phyloP scores from a whole-genome alignment of 1,139 yeast species.

The Kodamaea sp. region DNA sequence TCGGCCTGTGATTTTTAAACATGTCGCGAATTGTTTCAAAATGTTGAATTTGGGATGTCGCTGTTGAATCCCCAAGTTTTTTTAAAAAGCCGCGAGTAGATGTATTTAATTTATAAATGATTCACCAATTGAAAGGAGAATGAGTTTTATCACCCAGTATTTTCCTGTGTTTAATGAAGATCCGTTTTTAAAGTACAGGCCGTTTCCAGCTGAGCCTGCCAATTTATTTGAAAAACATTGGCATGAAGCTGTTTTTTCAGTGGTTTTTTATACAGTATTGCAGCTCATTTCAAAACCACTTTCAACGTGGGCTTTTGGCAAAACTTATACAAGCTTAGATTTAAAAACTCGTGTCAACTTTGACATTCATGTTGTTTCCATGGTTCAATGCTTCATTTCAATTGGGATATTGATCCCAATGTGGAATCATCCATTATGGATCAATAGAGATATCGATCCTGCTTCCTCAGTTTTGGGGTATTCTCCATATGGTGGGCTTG shows the following conservation, averaged over 20 bases:
- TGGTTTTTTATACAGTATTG: constrained; percentile 36
- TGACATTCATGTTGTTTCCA: constrained; percentile 86
- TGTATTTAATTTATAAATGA: no score
- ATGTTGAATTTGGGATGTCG: no score
- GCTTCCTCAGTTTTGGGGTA: constrained; percentile 51
- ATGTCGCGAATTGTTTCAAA: no score
- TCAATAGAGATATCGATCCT: constrained; percentile 45
- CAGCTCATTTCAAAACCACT: constrained; percentile 42
- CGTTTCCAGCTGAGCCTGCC: constrained; percentile 38
- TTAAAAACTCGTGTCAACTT: constrained; percentile 60
- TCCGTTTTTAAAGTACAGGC: constrained; percentile 43
- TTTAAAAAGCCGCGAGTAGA: neutral
- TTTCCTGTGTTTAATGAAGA: constrained; percentile 36
- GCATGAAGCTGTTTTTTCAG: constrained; percentile 48
- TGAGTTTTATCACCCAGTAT: neutral
- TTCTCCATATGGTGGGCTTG: constrained; percentile 72
- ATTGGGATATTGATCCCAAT: constrained; percentile 53
- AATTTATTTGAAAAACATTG: constrained; percentile 41
- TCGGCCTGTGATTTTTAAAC: no score
- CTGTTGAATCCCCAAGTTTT: no score
- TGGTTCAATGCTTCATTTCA: constrained; percentile 71
- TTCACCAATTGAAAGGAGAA: no score
- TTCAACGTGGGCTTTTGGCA: constrained; percentile 34
- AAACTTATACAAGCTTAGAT: constrained; percentile 45
- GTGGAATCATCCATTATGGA: constrained; percentile 48